Conservation (phyloP, 2,329 filamentous ascomycete species). For the Raffaelea albimanens region DNA sequence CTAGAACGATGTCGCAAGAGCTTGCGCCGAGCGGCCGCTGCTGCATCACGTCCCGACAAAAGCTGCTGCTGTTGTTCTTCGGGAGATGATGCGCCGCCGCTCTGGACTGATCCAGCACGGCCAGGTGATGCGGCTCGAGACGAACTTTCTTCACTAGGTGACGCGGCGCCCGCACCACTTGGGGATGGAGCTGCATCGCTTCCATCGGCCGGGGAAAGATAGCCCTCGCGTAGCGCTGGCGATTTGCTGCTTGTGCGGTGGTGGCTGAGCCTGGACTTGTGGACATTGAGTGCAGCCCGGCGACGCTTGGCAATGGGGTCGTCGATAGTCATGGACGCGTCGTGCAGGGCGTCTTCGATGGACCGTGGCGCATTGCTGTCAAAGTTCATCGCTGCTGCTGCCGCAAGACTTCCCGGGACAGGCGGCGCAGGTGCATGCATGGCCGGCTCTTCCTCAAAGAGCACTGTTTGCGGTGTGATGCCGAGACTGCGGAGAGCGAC, state of each 20-base stretch:
- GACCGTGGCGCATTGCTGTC: constrained; percentile 42
- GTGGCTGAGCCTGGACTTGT: constrained; percentile 34
- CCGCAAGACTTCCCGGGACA: neutral
- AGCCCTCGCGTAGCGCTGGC: constrained; percentile 16
- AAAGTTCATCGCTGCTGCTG: constrained; percentile 26
- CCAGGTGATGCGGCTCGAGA: neutral
- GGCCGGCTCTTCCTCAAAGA: constrained; percentile 70
- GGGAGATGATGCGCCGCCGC: neutral
- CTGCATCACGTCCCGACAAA: neutral
- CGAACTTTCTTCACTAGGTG: constrained; percentile 15
- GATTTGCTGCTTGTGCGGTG: constrained; percentile 26
- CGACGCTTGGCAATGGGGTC: constrained; percentile 48
- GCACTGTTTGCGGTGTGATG: constrained; percentile 77
- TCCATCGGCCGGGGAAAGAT: constrained; percentile 16
- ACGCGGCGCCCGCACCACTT: constrained; percentile 15
- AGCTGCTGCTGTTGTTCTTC: neutral
- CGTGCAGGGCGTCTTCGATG: constrained; percentile 81
- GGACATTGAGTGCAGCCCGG: constrained; percentile 40
- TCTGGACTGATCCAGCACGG: too few species aligned
- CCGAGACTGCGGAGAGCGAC: constrained; percentile 66
- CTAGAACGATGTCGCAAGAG: constrained; percentile 47
- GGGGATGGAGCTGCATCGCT: constrained; percentile 17
- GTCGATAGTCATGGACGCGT: constrained; percentile 84
- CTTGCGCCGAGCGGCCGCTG: constrained; percentile 1
- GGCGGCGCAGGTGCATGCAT: neutral